Base-by-base conservation (phyloP, 2,329 filamentous ascomycete species). In the Westerdykella aurantiaca region DNA sequence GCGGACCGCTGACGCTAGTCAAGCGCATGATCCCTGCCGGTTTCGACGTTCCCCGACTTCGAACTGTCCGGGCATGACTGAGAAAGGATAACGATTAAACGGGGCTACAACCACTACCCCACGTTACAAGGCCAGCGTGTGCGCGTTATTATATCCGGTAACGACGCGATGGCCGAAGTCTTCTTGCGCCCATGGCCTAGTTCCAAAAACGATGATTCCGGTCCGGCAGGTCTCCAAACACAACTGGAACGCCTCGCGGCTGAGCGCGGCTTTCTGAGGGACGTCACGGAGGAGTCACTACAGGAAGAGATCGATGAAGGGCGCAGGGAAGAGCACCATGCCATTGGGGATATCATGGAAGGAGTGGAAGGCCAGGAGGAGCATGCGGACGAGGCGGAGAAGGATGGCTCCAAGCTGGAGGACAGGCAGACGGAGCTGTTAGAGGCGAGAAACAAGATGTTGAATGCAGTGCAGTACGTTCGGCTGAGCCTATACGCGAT, bases 251-350 rank as follows among this genome's bases (percentile, higher is more conserved):
- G 90, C 53, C 84, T 95, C 58, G 86, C 89, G 54, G 68, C 73
- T 35, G 83, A 94, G 58, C 83, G 86, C 47, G 88, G 87, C 12
- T 86, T 88, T 18, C 94, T 97, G 63, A 83, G 88, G 46, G 76
- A 83, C 55, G 75, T 97, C 51, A 87, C 82, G 39, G 86, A 95
- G 65, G 77, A 81, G 40, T 77, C 81, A 35, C 71, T 97, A 31
- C 77, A 77, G 39, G 78, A 83, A 31, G 83, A 93, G 57, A 82
- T 93, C 41, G 69, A 72, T 13, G 48, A 56, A 34, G 66, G 71
- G 21, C 65, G 73, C 23, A 6, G 13, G 9, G 33, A 14, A 14
- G n/a, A 14, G 3, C 33, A 58, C 43, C 69, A 72, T 38, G 68
- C 60, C 18, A 51, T 64, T 14, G 69, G 71, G 33, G 68, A 67